Percentiles rank a stretch among this genome's conserved stretches.
Conservation (phyloP, 306 rosid genomes). For the Cucumis cinereus region DNA sequence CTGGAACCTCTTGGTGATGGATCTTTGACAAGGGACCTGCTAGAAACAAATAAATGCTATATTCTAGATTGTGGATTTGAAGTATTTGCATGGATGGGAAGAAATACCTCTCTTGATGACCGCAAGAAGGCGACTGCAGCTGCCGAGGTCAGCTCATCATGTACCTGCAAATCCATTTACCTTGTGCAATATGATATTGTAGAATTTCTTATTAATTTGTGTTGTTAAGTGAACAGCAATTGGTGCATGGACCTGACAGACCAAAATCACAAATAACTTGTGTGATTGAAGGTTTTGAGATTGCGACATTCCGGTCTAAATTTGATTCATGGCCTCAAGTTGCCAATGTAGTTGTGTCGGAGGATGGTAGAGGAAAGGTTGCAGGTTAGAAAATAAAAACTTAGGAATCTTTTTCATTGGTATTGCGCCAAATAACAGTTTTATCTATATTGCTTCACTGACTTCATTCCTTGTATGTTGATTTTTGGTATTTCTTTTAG, state of each 20-base stretch:
- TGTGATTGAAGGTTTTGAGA: constrained; percentile 93
- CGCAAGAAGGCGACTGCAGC: constrained; percentile 73
- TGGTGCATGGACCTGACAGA: constrained; percentile 37
- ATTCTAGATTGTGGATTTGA: constrained; percentile 77
- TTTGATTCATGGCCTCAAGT: constrained; percentile 83
- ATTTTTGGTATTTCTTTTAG: constrained; percentile 30
- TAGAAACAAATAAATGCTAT: constrained; percentile 71
- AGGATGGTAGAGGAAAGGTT: constrained; percentile 98
- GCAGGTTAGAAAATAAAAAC: constrained; percentile 64
- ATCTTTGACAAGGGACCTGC: constrained; percentile 62
- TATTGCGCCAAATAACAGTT: not conserved
- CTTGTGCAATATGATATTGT: constrained; percentile 5
- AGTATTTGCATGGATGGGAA: constrained; percentile 87
- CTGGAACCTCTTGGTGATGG: constrained; percentile 52
- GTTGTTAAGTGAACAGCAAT: constrained; percentile 40
- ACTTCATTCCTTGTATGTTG: not conserved
- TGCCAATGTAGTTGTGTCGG: constrained; percentile 44
- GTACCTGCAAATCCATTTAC: constrained; percentile 11
- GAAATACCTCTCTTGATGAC: constrained; percentile 78
- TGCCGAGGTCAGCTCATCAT: constrained; percentile 52
- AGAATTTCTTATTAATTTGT: not conserved
- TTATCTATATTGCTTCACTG: not conserved
- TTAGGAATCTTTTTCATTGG: constrained; percentile 7
- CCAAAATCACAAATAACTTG: constrained; percentile 61
- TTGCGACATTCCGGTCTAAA: constrained; percentile 79